Percentiles rank a stretch among this genome's conserved stretches.
Evolutionary conservation across 2,329 filamentous ascomycete species (phyloP).

Genomic region (Fusarium solani-melongenae): DNA sequence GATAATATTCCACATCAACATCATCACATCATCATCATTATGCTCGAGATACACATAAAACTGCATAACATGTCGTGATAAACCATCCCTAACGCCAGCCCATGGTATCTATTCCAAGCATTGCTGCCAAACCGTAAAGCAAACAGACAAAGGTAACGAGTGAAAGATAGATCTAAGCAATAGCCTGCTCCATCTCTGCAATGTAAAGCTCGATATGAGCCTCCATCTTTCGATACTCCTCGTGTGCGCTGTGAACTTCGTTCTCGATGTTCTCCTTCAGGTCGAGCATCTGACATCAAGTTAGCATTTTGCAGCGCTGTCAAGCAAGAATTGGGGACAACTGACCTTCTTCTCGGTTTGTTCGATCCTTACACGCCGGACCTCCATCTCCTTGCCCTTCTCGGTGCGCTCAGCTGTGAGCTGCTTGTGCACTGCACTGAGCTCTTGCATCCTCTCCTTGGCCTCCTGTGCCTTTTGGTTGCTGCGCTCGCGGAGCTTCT

Average conservation of each 20-base stretch:
- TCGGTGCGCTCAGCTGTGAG: conserved; percentile 87
- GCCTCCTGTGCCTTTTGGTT: conserved; percentile 84
- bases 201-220: conserved; percentile 98
- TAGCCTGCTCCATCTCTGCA: conserved; percentile 96
- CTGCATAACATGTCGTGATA: conserved; percentile 27
- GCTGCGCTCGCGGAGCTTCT: conserved; percentile 83
- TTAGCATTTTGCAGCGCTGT: conserved; percentile 19
- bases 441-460: conserved; percentile 89
- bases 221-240: conserved; percentile 98
- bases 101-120: conserved; percentile 50
- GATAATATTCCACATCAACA: not conserved
- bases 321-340: not conserved
- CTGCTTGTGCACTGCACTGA: conserved; percentile 81
- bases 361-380: conserved; percentile 91
- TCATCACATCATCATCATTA: conserved; percentile 14
- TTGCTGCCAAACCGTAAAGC: conserved; percentile 24
- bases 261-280: conserved; percentile 97
- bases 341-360: conserved; percentile 97
- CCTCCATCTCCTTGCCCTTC: conserved; percentile 92
- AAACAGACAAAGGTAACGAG: conserved; percentile 14
- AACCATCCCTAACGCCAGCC: conserved; percentile 51
- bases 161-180: conserved; percentile 51
- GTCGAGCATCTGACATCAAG: conserved; percentile 83
- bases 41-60: conserved; percentile 18
- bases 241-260: conserved; percentile 88